phyloP scores from a whole-genome alignment of 2,329 filamentous ascomycete genomes.

The Esteya vermicola region DNA sequence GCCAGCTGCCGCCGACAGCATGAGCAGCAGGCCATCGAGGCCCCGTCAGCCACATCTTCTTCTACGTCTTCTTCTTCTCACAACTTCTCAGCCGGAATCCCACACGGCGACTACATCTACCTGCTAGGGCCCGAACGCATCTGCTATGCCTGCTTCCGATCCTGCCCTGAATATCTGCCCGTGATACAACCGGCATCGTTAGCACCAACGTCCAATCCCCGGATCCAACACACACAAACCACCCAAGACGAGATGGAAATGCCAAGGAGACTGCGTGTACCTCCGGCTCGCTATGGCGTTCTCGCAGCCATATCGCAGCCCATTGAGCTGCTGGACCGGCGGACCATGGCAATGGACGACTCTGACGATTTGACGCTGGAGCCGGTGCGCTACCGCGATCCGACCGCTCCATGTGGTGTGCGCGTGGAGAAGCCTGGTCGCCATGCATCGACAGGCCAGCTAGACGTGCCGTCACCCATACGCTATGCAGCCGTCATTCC shows the following conservation, averaged over 20 bases:
- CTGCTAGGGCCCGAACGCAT: conserved; percentile 9
- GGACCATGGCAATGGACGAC: conserved; percentile 3
- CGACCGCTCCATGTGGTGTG: too few relatives aligned
- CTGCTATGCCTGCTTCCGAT: conserved; percentile 10
- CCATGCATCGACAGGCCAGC: not conserved
- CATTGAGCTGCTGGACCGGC: conserved; percentile 7
- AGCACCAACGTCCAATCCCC: not conserved
- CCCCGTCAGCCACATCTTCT: not conserved
- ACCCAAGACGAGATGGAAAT: too few relatives aligned
- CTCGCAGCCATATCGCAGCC: conserved; percentile 6
- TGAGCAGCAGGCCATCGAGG: not conserved
- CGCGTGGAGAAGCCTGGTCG: too few relatives aligned
- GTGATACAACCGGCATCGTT: conserved; percentile 1
- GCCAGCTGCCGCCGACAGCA: conserved; percentile 5
- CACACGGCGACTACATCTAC: conserved; percentile 10
- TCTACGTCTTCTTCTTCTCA: not conserved
- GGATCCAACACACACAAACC: not conserved
- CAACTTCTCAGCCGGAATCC: not conserved
- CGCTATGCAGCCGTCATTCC: conserved; percentile 10
- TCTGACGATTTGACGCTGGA: too few relatives aligned
- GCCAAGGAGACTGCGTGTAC: too few relatives aligned
- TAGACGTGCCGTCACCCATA: conserved; percentile 7
- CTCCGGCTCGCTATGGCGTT: conserved; percentile 9
- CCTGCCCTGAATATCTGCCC: conserved; percentile 9
- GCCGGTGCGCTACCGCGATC: too few relatives aligned